Conservation (phyloP, 176 grass and related monocot species). For the Cocos nucifera region DNA sequence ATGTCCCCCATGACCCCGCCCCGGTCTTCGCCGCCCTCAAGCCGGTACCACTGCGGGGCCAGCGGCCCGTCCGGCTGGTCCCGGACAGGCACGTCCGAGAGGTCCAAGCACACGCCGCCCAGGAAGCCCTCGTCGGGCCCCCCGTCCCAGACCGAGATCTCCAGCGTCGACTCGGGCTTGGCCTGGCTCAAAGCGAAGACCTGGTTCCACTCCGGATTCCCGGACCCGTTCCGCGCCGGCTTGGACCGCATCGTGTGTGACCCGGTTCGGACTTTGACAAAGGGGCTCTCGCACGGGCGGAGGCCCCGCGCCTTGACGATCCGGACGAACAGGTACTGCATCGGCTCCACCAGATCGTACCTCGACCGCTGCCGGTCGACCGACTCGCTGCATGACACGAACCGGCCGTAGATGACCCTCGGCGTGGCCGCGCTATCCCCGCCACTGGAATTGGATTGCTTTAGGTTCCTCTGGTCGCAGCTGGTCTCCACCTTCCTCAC, state of each 20-base stretch:
- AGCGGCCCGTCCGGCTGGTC: constrained; percentile 73
- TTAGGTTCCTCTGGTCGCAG: constrained; percentile 29
- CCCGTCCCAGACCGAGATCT: constrained; percentile 77
- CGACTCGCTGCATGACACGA: constrained; percentile 35
- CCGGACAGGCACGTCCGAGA: constrained; percentile 72
- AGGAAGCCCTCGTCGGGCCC: constrained; percentile 46
- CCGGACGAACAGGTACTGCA: constrained; percentile 87
- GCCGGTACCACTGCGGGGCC: constrained; percentile 88
- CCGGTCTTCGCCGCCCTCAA: constrained; percentile 49
- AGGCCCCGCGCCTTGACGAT: constrained; percentile 61
- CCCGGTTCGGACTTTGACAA: constrained; percentile 54
- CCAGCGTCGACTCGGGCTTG: constrained; percentile 56
- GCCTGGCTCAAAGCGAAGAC: constrained; percentile 61
- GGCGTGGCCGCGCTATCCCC: constrained; percentile 8
- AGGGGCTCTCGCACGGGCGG: constrained; percentile 61
- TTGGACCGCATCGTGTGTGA: constrained; percentile 38
- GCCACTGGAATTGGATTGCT: constrained; percentile 8
- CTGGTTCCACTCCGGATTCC: constrained; percentile 80
- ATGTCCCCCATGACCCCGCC: constrained; percentile 54
- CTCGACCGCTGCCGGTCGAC: constrained; percentile 41
- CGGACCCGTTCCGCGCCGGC: constrained; percentile 45
- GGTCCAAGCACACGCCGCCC: constrained; percentile 93
- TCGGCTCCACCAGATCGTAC: constrained; percentile 88
- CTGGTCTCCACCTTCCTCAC: constrained; percentile 51
- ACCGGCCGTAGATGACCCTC: constrained; percentile 57